Percentiles rank a stretch among this genome's conserved stretches.
Evolutionary conservation across 768 basidiomycete species (phyloP).

Genomic region (Kwoniella newhampshirensis): DNA sequence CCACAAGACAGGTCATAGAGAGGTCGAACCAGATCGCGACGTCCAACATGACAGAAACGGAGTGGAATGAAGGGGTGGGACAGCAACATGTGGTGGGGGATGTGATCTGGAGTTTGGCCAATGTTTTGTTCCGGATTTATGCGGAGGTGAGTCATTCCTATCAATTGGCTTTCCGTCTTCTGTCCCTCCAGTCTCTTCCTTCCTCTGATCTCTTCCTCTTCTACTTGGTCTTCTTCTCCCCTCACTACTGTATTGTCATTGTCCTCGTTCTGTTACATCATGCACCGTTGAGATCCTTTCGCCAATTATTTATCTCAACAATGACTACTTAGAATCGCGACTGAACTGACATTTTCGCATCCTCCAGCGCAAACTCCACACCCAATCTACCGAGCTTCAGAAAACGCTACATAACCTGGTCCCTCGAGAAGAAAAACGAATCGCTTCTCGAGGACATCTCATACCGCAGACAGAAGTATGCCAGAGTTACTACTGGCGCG

Average conservation of each 20-base stretch:
- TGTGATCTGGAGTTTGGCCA: slow-evolving; percentile 37
- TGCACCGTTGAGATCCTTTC: too few species aligned
- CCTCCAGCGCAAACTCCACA: slow-evolving; percentile 39
- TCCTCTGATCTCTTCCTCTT: too few species aligned
- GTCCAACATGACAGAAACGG: slow-evolving; percentile 15
- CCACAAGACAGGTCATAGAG: slow-evolving; percentile 40
- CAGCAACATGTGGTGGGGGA: slow-evolving; percentile 33
- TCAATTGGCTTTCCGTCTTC: background rate
- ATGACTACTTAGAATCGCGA: too few species aligned
- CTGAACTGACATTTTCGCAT: background rate
- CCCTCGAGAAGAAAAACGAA: slow-evolving; percentile 34
- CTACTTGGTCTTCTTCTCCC: too few species aligned
- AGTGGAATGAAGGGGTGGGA: slow-evolving; percentile 23
- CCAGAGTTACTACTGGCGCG: slow-evolving; percentile 47
- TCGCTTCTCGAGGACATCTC: slow-evolving; percentile 20
- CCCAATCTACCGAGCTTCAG: slow-evolving; percentile 35
- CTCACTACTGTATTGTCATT: too few species aligned
- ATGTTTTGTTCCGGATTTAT: slow-evolving; percentile 43
- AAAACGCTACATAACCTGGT: slow-evolving; percentile 27
- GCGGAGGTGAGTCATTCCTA: slow-evolving; percentile 30
- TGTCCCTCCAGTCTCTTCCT: background rate
- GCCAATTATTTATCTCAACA: too few species aligned
- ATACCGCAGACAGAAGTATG: slow-evolving; percentile 33
- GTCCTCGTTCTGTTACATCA: too few species aligned
- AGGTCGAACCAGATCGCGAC: slow-evolving; percentile 34